Conservation (phyloP, 257 asterid species). For the Ehretia macrophylla region DNA sequence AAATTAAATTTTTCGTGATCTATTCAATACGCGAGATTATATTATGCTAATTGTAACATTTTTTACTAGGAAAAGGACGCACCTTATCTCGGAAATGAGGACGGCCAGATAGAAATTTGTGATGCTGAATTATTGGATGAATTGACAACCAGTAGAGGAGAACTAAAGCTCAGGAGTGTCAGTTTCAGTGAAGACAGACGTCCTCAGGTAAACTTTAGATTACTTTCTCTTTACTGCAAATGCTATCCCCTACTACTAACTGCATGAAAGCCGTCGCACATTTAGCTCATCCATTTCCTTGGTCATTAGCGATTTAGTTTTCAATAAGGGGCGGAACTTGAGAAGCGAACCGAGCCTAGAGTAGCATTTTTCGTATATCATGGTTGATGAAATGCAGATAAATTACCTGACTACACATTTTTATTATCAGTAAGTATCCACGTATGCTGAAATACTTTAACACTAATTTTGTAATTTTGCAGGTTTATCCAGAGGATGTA, state of each 20-base stretch:
- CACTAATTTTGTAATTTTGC: no score
- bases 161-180: slow-evolving; percentile 36
- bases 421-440: no score
- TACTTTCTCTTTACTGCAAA: neutral
- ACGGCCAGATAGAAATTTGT: slow-evolving; percentile 21
- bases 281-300: no score
- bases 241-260: neutral
- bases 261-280: no score
- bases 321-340: no score
- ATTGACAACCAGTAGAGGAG: slow-evolving; percentile 57
- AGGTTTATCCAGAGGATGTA: neutral
- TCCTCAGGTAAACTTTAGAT: slow-evolving; percentile 25
- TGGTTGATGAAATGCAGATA: no score
- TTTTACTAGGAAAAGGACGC: slow-evolving; percentile 26
- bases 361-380: no score
- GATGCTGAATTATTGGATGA: slow-evolving; percentile 56
- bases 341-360: no score
- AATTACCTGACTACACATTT: no score
- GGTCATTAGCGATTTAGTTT: no score
- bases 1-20: neutral
- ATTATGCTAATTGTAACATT: neutral
- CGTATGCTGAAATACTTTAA: no score
- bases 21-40: no score
- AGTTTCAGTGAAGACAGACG: slow-evolving; percentile 40
- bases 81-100: slow-evolving; percentile 10